Percentiles rank a stretch among this genome's conserved stretches.
These are phyloP conservation scores for Barbarea vulgaris DNA, from an alignment of 345 rosid species.

Conservation along the genomic window DNA sequence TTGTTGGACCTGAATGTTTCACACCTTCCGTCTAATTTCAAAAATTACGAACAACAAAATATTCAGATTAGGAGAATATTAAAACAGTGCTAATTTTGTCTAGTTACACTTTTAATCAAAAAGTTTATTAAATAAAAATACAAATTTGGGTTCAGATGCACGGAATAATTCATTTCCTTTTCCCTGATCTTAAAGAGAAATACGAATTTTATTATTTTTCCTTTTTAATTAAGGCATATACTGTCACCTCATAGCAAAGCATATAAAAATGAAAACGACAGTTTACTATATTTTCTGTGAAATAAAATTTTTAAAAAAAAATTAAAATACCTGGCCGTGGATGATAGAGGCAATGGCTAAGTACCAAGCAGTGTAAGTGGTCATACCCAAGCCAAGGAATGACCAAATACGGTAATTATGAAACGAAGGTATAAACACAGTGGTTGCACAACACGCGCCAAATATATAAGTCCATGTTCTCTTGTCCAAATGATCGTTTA, in stretches of 20 bases:
- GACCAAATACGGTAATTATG: conserved; percentile 99
- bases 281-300: neutral
- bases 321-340: conserved; percentile 72
- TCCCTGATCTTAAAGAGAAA: conserved; percentile 26
- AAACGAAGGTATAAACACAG: conserved; percentile 96
- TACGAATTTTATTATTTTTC: neutral
- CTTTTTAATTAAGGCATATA: conserved; percentile 20
- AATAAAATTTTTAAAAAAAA: neutral
- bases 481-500: conserved; percentile 93
- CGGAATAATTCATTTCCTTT: conserved; percentile 26
- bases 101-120: neutral
- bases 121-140: neutral
- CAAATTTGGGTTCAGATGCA: conserved; percentile 20
- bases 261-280: conserved; percentile 37
- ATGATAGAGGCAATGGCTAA: conserved; percentile 71
- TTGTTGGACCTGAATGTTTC: conserved; percentile 72
- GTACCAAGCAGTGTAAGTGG: conserved; percentile 99
- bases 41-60: neutral
- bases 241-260: conserved; percentile 41
- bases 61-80: neutral
- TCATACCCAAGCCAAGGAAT: conserved; percentile 96
- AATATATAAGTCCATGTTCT: conserved; percentile 99
- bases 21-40: conserved; percentile 60
- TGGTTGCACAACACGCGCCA: conserved; percentile 99
- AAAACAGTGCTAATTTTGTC: conserved; percentile 8